Conservation (phyloP, 805 yeast species). For the Ogataea sp. region DNA sequence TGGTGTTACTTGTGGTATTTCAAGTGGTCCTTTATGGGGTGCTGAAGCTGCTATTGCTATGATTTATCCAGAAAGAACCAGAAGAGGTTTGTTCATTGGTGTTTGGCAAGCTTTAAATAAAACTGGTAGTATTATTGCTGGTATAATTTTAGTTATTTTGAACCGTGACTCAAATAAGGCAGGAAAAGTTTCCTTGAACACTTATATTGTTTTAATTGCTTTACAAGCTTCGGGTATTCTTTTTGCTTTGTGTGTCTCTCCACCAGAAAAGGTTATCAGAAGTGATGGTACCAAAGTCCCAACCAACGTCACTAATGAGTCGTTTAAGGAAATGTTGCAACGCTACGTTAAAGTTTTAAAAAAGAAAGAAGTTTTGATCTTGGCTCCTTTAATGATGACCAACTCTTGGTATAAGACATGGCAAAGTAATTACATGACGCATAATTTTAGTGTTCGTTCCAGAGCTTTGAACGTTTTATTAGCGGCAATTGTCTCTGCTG, state of each 20-base stretch:
- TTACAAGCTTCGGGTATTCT: slow-evolving; percentile 17
- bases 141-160: slow-evolving; percentile 11
- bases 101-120: slow-evolving; percentile 18
- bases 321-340: neutral
- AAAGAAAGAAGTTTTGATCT: slow-evolving; percentile 3
- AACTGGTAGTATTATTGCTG: slow-evolving; percentile 18
- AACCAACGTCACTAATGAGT: slow-evolving; percentile 1
- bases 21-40: slow-evolving; percentile 19
- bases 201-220: slow-evolving; percentile 15
- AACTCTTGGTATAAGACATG: slow-evolving; percentile 2
- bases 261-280: slow-evolving; percentile 19
- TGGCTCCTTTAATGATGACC: slow-evolving; percentile 2
- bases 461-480: slow-evolving; percentile 2
- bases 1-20: slow-evolving; percentile 17
- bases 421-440: slow-evolving; percentile 2
- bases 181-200: slow-evolving; percentile 15
- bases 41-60: slow-evolving; percentile 19
- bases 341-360: slow-evolving; percentile 1
- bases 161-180: slow-evolving; percentile 6
- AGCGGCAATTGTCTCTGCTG: slow-evolving; percentile 2
- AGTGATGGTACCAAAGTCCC: slow-evolving; percentile 16
- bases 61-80: slow-evolving; percentile 12
- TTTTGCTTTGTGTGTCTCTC: slow-evolving; percentile 10
- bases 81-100: slow-evolving; percentile 18
- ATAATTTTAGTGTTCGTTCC: slow-evolving; percentile 3